Evolutionary conservation across 192 early-diverging fungal species (phyloP).

Genomic region (Backusella luteola): DNA sequence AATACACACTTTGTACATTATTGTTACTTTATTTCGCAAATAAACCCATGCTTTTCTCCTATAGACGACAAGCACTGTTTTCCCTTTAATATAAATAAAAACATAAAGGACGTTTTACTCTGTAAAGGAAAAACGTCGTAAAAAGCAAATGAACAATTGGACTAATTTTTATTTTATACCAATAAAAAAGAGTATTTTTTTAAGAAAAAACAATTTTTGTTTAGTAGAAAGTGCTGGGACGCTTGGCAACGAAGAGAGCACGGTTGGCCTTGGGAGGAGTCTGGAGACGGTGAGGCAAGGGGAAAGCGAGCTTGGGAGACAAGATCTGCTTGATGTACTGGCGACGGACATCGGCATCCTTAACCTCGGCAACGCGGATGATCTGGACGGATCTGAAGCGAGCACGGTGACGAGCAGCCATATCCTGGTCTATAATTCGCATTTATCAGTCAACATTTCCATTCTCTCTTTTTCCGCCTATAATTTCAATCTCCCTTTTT

Average conservation of each 20-base stretch:
- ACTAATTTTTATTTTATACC: not conserved
- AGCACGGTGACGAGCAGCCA: constrained; percentile 98
- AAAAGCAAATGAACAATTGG: not conserved
- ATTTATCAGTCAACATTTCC: not conserved
- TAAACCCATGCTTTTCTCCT: not conserved
- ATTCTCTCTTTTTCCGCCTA: not conserved
- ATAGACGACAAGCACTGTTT: too few species aligned
- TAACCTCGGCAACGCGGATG: constrained; percentile 95
- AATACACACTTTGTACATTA: not conserved
- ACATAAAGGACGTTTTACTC: too few species aligned
- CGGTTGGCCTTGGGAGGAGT: constrained; percentile 83
- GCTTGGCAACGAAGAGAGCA: constrained; percentile 84
- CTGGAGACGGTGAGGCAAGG: constrained; percentile 94
- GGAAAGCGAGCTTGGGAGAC: constrained; percentile 90
- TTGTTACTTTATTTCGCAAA: not conserved
- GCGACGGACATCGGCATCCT: constrained; percentile 88
- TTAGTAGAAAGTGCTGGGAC: constrained; percentile 93
- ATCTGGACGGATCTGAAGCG: constrained; percentile 98
- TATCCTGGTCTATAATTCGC: constrained; percentile 75
- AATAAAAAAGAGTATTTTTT: not conserved
- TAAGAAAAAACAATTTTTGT: not conserved
- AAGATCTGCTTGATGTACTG: constrained; percentile 98
- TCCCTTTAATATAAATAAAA: too few species aligned
- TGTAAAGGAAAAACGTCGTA: too few species aligned
- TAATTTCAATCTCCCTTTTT: not conserved